Conservation (phyloP, 257 asterid genomes). For the Plectranthus barbatus region DNA sequence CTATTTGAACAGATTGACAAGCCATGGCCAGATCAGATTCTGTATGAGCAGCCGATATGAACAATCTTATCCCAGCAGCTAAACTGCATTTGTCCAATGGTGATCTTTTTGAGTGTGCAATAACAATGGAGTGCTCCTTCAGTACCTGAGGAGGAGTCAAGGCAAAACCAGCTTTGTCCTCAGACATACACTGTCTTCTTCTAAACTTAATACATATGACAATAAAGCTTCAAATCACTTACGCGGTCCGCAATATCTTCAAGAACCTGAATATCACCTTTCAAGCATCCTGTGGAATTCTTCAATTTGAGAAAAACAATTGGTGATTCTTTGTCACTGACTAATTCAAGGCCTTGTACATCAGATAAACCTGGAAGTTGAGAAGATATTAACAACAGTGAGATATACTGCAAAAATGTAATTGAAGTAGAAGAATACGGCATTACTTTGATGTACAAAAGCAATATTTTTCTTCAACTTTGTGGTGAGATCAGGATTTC, state of each 20-base stretch:
- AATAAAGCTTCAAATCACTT: constrained; percentile 10
- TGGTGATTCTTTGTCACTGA: constrained; percentile 65
- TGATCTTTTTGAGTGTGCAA: constrained; percentile 65
- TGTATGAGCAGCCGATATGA: constrained; percentile 73
- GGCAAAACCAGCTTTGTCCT: constrained; percentile 10
- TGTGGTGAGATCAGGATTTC: constrained; percentile 55
- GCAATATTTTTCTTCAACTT: constrained; percentile 50
- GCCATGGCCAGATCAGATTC: constrained; percentile 61
- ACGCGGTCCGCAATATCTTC: constrained; percentile 58
- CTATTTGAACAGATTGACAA: constrained; percentile 49
- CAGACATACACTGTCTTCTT: too few species aligned
- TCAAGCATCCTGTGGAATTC: constrained; percentile 51
- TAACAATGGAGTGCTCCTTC: constrained; percentile 57
- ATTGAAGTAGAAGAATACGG: too few species aligned
- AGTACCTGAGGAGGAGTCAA: constrained; percentile 54
- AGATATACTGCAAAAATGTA: too few species aligned
- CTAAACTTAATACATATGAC: too few species aligned
- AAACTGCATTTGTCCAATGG: constrained; percentile 71
- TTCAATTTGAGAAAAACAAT: constrained; percentile 50
- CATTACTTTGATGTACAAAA: constrained; percentile 42
- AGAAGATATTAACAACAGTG: background rate
- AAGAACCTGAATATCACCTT: constrained; percentile 62
- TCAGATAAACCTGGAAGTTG: constrained; percentile 50
- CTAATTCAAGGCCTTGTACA: constrained; percentile 48
- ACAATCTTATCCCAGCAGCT: constrained; percentile 66